Evolutionary conservation across 2,329 filamentous ascomycete genomes (phyloP).

Genomic region (Neonectria hederae): DNA sequence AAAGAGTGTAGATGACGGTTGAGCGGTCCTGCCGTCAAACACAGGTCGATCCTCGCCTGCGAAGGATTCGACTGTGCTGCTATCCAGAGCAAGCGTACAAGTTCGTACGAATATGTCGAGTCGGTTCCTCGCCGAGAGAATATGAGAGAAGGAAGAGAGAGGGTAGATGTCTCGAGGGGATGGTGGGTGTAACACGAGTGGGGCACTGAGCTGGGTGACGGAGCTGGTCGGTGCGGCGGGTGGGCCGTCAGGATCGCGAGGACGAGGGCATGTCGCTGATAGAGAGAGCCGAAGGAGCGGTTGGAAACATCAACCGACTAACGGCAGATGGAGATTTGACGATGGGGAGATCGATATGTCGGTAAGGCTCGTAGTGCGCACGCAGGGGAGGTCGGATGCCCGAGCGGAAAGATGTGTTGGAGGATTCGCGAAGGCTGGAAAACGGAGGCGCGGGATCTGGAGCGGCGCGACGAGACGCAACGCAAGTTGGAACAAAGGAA

Average conservation of each 20-base stretch:
- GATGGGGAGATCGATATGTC: neutral
- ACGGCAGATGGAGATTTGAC: neutral
- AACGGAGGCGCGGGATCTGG: neutral
- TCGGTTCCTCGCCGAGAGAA: slow-evolving; percentile 14
- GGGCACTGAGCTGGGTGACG: slow-evolving; percentile 10
- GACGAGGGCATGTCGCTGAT: slow-evolving; percentile 21
- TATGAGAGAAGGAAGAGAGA: slow-evolving; percentile 23
- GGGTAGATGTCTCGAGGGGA: slow-evolving; percentile 12
- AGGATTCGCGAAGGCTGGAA: neutral
- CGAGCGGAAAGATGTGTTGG: neutral
- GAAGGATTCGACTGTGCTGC: slow-evolving; percentile 55
- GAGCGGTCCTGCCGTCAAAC: slow-evolving; percentile 53
- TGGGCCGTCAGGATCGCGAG: slow-evolving; percentile 20
- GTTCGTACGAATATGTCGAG: neutral
- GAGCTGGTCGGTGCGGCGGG: slow-evolving; percentile 22
- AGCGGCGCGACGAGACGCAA: slow-evolving; percentile 1
- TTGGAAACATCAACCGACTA: neutral
- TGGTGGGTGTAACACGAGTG: slow-evolving; percentile 19
- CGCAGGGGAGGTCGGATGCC: neutral
- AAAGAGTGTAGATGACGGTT: slow-evolving; percentile 21
- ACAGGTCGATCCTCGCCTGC: slow-evolving; percentile 61
- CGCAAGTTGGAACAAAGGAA: slow-evolving; percentile 3
- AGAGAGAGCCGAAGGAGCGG: slow-evolving; percentile 9
- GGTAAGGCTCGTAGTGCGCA: neutral
- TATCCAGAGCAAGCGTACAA: slow-evolving; percentile 32